Evolutionary conservation across 2,329 filamentous ascomycete genomes (phyloP).

Genomic region (Rosellinia necatrix): DNA sequence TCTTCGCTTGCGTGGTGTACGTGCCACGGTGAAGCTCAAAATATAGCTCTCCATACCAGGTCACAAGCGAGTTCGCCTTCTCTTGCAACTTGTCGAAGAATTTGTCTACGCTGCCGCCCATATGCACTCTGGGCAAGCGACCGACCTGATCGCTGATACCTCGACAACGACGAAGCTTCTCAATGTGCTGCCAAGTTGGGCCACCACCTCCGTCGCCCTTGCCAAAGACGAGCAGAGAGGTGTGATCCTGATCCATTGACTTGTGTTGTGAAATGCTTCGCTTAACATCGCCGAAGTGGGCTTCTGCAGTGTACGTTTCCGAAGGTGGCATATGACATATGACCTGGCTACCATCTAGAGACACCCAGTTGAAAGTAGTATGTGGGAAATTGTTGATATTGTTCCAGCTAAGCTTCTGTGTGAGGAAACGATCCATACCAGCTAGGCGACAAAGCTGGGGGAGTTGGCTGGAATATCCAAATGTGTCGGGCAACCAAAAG

Average conservation of each 20-base stretch:
- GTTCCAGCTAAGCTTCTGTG: slow-evolving; percentile 99
- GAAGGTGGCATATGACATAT: slow-evolving; percentile 96
- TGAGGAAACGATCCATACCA: slow-evolving; percentile 97
- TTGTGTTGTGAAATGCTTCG: slow-evolving; percentile 92
- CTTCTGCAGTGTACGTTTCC: slow-evolving; percentile 93
- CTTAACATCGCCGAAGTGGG: slow-evolving; percentile 92
- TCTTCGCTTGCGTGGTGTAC: slow-evolving; percentile 96
- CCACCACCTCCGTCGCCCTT: slow-evolving; percentile 97
- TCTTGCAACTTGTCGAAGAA: slow-evolving; percentile 87
- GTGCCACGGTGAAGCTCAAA: slow-evolving; percentile 97
- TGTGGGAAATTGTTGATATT: slow-evolving; percentile 99
- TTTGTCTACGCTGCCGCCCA: slow-evolving; percentile 89
- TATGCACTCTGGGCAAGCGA: slow-evolving; percentile 80
- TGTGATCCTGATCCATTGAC: slow-evolving; percentile 90
- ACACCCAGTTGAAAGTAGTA: slow-evolving; percentile 98
- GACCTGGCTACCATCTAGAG: slow-evolving; percentile 92
- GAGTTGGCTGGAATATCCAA: slow-evolving; percentile 94
- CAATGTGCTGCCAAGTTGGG: slow-evolving; percentile 89
- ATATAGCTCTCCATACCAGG: slow-evolving; percentile 98
- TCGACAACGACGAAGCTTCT: slow-evolving; percentile 91
- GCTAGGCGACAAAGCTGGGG: slow-evolving; percentile 91
- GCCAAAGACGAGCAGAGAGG: slow-evolving; percentile 89
- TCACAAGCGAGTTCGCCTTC: slow-evolving; percentile 79
- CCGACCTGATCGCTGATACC: slow-evolving; percentile 88
- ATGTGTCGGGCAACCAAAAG: slow-evolving; percentile 98